Conservation (phyloP, 2,329 filamentous ascomycete genomes). For the Colletotrichum euphorbiae region DNA sequence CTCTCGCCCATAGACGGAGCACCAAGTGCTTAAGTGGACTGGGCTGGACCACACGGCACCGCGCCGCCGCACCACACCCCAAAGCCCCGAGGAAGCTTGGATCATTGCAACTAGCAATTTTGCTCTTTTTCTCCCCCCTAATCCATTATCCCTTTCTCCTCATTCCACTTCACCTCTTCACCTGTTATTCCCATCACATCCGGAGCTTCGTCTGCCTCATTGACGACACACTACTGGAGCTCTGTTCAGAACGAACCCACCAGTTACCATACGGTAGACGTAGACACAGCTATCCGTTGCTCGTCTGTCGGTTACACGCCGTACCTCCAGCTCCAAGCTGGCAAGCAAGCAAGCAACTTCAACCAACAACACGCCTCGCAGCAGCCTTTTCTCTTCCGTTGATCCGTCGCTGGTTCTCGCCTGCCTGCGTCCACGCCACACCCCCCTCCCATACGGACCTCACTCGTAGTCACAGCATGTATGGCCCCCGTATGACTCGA, state of each 20-base stretch:
- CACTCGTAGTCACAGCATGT: conserved; percentile 35
- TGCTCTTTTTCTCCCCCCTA: conserved; percentile 20
- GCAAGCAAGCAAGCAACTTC: conserved; percentile 8
- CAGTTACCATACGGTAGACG: neutral
- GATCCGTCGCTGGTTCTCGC: conserved; percentile 22
- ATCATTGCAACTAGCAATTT: conserved; percentile 36
- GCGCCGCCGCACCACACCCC: conserved; percentile 29
- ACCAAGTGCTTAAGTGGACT: conserved; percentile 12
- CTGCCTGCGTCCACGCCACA: conserved; percentile 26
- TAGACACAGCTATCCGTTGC: conserved; percentile 7
- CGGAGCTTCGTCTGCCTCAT: conserved; percentile 23
- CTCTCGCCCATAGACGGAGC: conserved; percentile 5
- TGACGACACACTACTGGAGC: conserved; percentile 3
- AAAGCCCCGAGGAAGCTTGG: conserved; percentile 37
- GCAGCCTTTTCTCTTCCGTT: neutral
- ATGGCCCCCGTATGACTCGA: conserved; percentile 36
- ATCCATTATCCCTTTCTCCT: conserved; percentile 21
- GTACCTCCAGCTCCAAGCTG: neutral
- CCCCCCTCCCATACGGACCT: neutral
- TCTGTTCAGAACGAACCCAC: neutral
- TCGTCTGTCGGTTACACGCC: conserved; percentile 7
- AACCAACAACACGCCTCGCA: conserved; percentile 21
- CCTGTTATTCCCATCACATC: conserved; percentile 8
- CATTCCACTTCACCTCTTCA: conserved; percentile 14
- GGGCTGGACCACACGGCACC: conserved; percentile 10